Evolutionary conservation across 2,329 filamentous ascomycete genomes (phyloP), one percentile per base, ranked within the genome.

Genomic region (Talaromyces verruculosus): DNA sequence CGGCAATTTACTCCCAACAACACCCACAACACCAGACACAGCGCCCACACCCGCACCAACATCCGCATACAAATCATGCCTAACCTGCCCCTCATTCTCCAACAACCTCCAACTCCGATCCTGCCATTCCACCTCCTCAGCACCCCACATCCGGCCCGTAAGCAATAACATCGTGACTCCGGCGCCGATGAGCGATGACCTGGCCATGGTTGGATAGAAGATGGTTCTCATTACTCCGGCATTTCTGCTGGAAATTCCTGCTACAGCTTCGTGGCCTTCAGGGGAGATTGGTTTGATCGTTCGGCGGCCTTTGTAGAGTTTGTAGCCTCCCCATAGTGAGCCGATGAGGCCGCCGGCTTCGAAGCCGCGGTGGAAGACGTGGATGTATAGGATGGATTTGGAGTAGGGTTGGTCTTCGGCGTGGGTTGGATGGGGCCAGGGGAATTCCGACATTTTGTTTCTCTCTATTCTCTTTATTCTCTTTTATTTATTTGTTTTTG

Each of bases 91-190:
- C 47, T 76, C 73, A 68, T 85, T 89, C 75, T 85, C 85, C 51
- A 88, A 70, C 60, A 90, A 72, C 35, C 88, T 78, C 87, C 87
- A 90, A 65, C 83, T 83, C 19, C 88, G 80, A 72, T 90, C 87
- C 71, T 84, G 76, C 87, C 87, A 90, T 74, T 90, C 87, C 37
- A 90, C 85, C 47, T 83, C 79, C 69, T 86, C 82, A 17, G 81
- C 79, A 0, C 84, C 85, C 63, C 77, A 77, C 87, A 90, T 89
- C 2, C 82, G 78, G 0, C 72, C 78, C 33, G 76, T 73, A 3
- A 86, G 77, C 69, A 77, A 82, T 4, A 83, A 66, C 1, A 76
- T 76, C 28, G 84, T 75, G 1, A 85, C 67, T 0, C 78, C 80
- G 0, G 82, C 71, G 0, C 81, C 84, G 30, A 83, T 68, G 1